Evolutionary conservation across 169 alveolate species (phyloP).

Genomic region (Plasmodium reichenowi): DNA sequence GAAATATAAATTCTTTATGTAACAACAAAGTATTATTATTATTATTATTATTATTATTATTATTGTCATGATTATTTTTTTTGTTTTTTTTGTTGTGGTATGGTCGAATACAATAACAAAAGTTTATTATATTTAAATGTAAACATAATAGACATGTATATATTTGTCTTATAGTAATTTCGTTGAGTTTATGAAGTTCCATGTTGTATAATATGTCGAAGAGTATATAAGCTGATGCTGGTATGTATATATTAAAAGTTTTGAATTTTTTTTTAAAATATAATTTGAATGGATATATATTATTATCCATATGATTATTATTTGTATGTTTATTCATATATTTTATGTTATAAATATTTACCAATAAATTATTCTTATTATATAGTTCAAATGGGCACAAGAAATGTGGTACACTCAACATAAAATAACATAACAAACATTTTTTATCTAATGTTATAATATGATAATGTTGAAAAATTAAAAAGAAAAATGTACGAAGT

Average conservation of each 20-base stretch:
- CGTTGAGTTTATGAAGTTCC: background rate
- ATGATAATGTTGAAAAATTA: conserved; percentile 33
- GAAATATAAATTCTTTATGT: background rate
- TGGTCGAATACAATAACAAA: no score
- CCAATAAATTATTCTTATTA: background rate
- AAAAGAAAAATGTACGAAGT: conserved; percentile 11
- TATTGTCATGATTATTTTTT: no score
- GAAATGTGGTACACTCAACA: conserved; percentile 14
- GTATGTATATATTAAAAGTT: background rate
- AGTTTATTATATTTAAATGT: background rate
- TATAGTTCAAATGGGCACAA: conserved; percentile 4
- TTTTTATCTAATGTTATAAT: conserved; percentile 23
- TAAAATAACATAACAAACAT: conserved; percentile 41
- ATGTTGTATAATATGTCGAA: background rate
- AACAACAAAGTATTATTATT: no score
- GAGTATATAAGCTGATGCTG: background rate
- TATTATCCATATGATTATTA: background rate
- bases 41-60: no score
- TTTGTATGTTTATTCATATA: background rate
- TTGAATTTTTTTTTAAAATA: background rate
- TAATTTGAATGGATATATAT: background rate
- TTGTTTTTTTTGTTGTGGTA: no score
- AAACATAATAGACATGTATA: conserved; percentile 2
- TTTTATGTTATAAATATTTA: background rate
- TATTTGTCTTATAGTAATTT: background rate